These are phyloP conservation scores for Reutealis trisperma DNA, from an alignment of 345 rosid species.

Conservation along the genomic window DNA sequence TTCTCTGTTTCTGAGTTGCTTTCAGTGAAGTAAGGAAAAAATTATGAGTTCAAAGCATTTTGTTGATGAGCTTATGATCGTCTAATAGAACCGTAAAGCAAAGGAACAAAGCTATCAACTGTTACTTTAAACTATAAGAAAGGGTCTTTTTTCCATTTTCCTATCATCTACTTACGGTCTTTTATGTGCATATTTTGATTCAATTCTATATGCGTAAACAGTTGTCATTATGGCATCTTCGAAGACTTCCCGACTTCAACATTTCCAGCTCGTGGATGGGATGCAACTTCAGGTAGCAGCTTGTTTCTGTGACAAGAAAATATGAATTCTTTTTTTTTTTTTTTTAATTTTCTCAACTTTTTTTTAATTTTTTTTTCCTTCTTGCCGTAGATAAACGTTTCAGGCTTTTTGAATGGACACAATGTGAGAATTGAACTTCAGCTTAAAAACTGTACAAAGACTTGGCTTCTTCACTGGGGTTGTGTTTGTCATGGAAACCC, in stretches of 20 bases:
- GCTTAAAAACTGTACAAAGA: slow-evolving; percentile 49
- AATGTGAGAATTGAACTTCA: slow-evolving; percentile 61
- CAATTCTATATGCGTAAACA: slow-evolving; percentile 10
- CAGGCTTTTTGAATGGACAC: slow-evolving; percentile 42
- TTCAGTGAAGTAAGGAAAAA: no score
- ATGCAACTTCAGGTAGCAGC: slow-evolving; percentile 59
- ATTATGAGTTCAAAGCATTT: not conserved
- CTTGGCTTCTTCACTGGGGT: slow-evolving; percentile 74
- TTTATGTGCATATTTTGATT: not conserved
- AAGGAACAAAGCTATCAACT: not conserved
- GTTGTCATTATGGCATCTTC: slow-evolving; percentile 48
- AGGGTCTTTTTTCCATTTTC: no score
- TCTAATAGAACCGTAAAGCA: no score
- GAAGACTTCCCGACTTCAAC: slow-evolving; percentile 31
- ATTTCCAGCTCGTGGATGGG: slow-evolving; percentile 58
- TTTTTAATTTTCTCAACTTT: not conserved
- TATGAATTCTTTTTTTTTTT: no score
- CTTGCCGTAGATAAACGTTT: slow-evolving; percentile 42
- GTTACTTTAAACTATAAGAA: not conserved
- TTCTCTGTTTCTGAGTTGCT: not conserved
- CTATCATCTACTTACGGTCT: not conserved
- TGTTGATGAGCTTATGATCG: not conserved
- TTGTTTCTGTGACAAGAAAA: slow-evolving; percentile 10
- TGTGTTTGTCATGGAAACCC: slow-evolving; percentile 48
- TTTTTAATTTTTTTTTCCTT: not conserved